Base-by-base conservation (phyloP, 441 rosid species). In the Mallotus japonicus region DNA sequence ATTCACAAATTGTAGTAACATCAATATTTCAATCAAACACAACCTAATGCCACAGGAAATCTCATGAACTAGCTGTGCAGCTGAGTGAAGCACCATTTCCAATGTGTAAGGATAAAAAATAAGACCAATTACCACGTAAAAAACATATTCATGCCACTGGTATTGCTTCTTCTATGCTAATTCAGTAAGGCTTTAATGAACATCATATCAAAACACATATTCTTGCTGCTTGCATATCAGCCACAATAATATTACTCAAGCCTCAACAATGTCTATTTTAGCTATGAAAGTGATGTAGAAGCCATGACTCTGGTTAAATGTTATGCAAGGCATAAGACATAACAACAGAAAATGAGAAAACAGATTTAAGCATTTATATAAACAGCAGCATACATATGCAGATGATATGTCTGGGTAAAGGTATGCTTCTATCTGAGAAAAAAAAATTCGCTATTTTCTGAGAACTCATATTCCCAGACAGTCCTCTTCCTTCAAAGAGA, bases 401-500 rank as follows among this genome's bases (percentile, higher is more conserved):
- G 17, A 24, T 20, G 17, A 53, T 10, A n/a, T 19, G 9, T 47
- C 44, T 9, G 28, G 10, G 44, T 34, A 13, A 8, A 70, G 32
- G 19, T 20, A 6, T 24, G 22, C 47, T 28, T 9, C 42, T 40
- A 10, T 34, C 4, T 37, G 16, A 8, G 49, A 55, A 37, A 34
- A 28, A 19, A 56, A 42, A 17, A 3, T 0, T 19, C 17, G 10
- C 40, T 37, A 37, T 55, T 24, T n/a, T 19, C 40, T n/a, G 56
- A 42, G 4, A 32, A 13, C 14, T 24, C 62, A 6, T 12, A 54
- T 44, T 1, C 49, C 42, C 40, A 37, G 9, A 64, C 69, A 55
- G 54, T 70, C 73, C 75, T 66, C 62, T 24, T 71, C 67, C 57
- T 66, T 67, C 59, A 17, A 34, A 47, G 51, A 22, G n/a, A 22